Evolutionary conservation across 805 yeast genomes (phyloP).

Genomic region (Suhomyces kilbournensis): DNA sequence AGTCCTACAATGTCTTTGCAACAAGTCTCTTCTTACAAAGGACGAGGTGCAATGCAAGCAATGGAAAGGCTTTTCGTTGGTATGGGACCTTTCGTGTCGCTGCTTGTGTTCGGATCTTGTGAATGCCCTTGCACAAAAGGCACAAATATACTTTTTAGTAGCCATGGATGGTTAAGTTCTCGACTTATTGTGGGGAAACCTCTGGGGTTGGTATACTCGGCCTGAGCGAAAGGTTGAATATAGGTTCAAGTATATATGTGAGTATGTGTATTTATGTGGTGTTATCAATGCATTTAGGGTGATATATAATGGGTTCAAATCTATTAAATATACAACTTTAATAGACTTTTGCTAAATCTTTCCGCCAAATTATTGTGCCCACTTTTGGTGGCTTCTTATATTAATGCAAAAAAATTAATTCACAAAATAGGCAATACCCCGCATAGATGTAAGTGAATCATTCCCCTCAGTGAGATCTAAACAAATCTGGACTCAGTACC

Average conservation of each 20-base stretch:
- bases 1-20: slow-evolving; percentile 75
- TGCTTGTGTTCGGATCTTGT: slow-evolving; percentile 92
- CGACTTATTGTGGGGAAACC: neutral
- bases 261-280: neutral
- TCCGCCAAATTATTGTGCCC: neutral
- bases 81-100: slow-evolving; percentile 91
- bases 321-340: neutral
- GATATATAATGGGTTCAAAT: neutral
- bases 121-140: slow-evolving; percentile 83
- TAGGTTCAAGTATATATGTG: neutral
- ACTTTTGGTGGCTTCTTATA: neutral
- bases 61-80: slow-evolving; percentile 86
- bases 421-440: slow-evolving; percentile 1
- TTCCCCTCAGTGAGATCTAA: slow-evolving; percentile 1
- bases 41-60: slow-evolving; percentile 68
- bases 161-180: slow-evolving; percentile 13
- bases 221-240: neutral
- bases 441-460: slow-evolving; percentile 1
- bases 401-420: neutral
- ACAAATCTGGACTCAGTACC: neutral
- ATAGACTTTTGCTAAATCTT: neutral
- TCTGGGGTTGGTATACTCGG: neutral
- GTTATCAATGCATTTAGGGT: neutral
- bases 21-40: slow-evolving; percentile 73
- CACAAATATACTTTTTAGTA: slow-evolving; percentile 68